phyloP scores from a whole-genome alignment of 805 yeast species.

The Barnettozyma populi region DNA sequence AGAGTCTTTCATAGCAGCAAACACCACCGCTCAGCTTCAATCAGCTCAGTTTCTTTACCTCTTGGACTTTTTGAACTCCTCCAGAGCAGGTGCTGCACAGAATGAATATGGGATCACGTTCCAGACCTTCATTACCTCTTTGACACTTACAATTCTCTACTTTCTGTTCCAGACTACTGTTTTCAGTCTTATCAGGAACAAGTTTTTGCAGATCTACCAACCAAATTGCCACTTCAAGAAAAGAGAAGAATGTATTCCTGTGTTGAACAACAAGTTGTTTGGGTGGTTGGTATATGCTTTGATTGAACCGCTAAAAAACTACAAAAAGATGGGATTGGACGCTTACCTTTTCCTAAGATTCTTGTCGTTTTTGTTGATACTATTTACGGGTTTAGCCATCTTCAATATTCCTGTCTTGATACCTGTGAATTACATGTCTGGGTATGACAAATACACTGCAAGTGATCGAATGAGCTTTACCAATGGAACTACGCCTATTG shows the following conservation, averaged over 20 bases:
- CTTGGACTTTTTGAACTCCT: conserved; percentile 40
- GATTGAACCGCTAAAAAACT: conserved; percentile 35
- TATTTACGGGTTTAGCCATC: conserved; percentile 48
- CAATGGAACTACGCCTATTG: conserved; percentile 22
- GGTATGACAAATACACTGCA: conserved; percentile 20
- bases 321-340: conserved; percentile 58
- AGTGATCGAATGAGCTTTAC: conserved; percentile 17
- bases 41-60: conserved; percentile 20
- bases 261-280: conserved; percentile 38
- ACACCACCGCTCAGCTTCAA: conserved; percentile 15
- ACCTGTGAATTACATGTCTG: conserved; percentile 50
- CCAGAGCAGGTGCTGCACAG: conserved; percentile 57
- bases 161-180: conserved; percentile 46
- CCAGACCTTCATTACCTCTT: conserved; percentile 48
- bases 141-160: conserved; percentile 47
- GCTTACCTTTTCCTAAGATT: conserved; percentile 69
- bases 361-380: conserved; percentile 42
- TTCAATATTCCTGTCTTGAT: conserved; percentile 54
- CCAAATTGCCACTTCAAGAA: conserved; percentile 41
- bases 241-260: conserved; percentile 31
- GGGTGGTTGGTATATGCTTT: conserved; percentile 51
- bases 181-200: conserved; percentile 34
- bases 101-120: conserved; percentile 52
- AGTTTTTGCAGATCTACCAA: conserved; percentile 44
- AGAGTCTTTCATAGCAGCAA: background rate